These are phyloP conservation scores for Mesembryanthemum crystallinum DNA, from an alignment of 148 eudicot species.

Conservation along the genomic window DNA sequence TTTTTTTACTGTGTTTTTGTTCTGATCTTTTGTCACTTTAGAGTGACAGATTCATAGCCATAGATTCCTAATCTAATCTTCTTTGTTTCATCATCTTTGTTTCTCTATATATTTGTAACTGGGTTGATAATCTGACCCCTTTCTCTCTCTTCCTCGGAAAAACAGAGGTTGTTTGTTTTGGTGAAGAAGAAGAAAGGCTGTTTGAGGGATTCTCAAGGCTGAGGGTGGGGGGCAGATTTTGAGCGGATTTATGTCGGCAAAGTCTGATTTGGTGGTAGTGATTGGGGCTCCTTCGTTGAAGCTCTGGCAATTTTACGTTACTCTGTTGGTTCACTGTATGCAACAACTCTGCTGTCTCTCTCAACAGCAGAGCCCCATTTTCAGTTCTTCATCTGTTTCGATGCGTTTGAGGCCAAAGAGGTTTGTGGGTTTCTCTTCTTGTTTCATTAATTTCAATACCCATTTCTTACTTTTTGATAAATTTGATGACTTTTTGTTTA, in stretches of 20 bases:
- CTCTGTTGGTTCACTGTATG: slow-evolving; percentile 12
- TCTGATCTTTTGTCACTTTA: slow-evolving; percentile 25
- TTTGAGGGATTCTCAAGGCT: slow-evolving; percentile 4
- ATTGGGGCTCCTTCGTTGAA: slow-evolving; percentile 48
- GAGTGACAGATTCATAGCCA: slow-evolving; percentile 20
- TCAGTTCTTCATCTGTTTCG: slow-evolving; percentile 51
- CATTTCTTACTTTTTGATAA: slow-evolving; percentile 1
- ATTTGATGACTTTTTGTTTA: not conserved
- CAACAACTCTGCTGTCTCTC: slow-evolving; percentile 43
- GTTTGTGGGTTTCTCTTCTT: slow-evolving; percentile 31
- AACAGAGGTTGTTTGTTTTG: slow-evolving; percentile 18
- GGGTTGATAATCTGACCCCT: not conserved
- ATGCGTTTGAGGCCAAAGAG: slow-evolving; percentile 97
- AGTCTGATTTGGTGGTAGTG: slow-evolving; percentile 42
- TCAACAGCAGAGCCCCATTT: slow-evolving; percentile 47
- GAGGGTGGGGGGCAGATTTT: slow-evolving; percentile 1
- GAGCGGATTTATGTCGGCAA: slow-evolving; percentile 38
- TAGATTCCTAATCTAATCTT: slow-evolving; percentile 24
- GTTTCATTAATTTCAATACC: slow-evolving; percentile 21
- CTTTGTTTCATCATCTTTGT: not conserved
- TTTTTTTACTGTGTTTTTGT: not conserved
- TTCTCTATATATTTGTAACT: slow-evolving; percentile 13
- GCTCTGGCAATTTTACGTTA: slow-evolving; percentile 37
- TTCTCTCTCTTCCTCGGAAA: not conserved
- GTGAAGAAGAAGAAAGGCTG: not conserved